These are phyloP conservation scores for Daldinia decipiens DNA, from an alignment of 495 filamentous ascomycete species.

Conservation along the genomic window DNA sequence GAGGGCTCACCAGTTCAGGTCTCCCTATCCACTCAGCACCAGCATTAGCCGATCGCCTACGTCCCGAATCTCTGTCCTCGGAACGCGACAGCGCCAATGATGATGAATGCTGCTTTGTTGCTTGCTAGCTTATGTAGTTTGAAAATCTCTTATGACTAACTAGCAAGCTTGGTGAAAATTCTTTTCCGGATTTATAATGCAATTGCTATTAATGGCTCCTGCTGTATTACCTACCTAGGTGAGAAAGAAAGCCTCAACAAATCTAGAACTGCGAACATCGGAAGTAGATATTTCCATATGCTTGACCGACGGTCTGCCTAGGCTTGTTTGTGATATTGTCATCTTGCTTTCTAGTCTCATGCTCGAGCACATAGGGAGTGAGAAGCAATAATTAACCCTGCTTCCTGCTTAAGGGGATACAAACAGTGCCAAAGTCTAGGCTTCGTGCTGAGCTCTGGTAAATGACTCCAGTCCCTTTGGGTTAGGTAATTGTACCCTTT, in stretches of 20 bases:
- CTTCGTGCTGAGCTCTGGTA: constrained; percentile 12
- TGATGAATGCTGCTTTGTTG: constrained; percentile 4
- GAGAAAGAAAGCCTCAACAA: constrained; percentile 13
- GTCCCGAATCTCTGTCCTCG: constrained; percentile 24
- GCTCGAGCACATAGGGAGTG: background rate
- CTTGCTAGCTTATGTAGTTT: constrained; percentile 8
- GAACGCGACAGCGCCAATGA: constrained; percentile 26
- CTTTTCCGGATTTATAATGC: constrained; percentile 13
- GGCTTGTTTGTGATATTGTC: constrained; percentile 31
- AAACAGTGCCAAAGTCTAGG: constrained; percentile 15
- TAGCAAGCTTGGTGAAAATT: constrained; percentile 2
- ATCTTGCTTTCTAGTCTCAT: constrained; percentile 20
- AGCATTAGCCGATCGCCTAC: constrained; percentile 41
- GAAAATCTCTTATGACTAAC: constrained; percentile 1
- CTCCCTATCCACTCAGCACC: constrained; percentile 33
- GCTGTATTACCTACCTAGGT: constrained; percentile 10
- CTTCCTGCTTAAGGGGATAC: constrained; percentile 18
- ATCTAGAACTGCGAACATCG: constrained; percentile 15
- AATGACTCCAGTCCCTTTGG: background rate
- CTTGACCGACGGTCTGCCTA: constrained; percentile 32
- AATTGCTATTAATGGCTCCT: constrained; percentile 14
- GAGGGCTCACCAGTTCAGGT: constrained; percentile 15
- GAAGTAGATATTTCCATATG: constrained; percentile 30
- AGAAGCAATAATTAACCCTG: background rate
- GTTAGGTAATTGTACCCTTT: constrained; percentile 15